These are phyloP conservation scores for Coemansia sp. DNA, from an alignment of 192 early-diverging fungal genomes.

Conservation along the genomic window DNA sequence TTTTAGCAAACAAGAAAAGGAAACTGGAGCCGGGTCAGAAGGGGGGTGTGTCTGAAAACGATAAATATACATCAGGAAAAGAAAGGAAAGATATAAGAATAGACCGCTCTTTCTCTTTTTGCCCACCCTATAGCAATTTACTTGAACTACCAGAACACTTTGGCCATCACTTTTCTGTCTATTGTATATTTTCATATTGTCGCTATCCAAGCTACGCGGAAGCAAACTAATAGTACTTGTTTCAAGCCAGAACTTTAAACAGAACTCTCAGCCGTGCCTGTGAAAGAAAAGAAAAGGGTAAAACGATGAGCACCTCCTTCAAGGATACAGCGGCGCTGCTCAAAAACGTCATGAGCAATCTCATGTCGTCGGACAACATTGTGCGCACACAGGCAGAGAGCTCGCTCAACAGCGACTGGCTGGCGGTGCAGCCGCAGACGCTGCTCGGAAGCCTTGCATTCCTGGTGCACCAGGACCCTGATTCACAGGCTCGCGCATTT, in stretches of 20 bases:
- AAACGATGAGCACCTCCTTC: conserved; percentile 29
- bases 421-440: conserved; percentile 61
- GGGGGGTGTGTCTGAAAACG: not conserved
- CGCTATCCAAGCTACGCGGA: not conserved
- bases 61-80: not conserved
- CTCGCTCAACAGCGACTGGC: conserved; percentile 63
- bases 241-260: not conserved
- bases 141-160: conserved; percentile 1
- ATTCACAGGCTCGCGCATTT: conserved; percentile 64
- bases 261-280: not conserved
- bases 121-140: not conserved
- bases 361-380: conserved; percentile 63
- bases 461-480: conserved; percentile 56
- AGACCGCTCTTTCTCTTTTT: not conserved
- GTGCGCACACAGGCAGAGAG: conserved; percentile 67
- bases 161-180: not conserved
- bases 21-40: not conserved
- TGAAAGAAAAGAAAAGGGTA: conserved; percentile 1
- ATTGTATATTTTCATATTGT: conserved; percentile 8
- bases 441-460: conserved; percentile 64
- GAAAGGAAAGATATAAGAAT: not conserved
- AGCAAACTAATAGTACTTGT: not conserved
- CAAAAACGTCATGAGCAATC: conserved; percentile 48
- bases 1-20: not conserved
- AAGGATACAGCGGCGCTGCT: conserved; percentile 45